A percentile compares a stretch with the other conserved stretches of the same genome.
Evolutionary conservation across 1,284 basidiomycete genomes (phyloP).

Genomic region (Austroboletus niveus): DNA sequence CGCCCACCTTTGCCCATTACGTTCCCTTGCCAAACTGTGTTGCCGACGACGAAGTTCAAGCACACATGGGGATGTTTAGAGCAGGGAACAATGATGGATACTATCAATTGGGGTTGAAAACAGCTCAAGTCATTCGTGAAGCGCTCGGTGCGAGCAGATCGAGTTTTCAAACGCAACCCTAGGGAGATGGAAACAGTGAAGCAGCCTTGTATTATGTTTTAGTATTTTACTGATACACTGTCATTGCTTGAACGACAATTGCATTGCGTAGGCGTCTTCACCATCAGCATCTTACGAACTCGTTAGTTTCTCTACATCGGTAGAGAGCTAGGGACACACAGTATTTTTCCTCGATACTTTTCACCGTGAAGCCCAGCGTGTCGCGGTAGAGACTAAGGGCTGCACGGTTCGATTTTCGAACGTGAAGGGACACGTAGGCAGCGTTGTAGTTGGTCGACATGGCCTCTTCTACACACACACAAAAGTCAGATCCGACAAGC

Average conservation of each 20-base stretch:
- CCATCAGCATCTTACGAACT: slow-evolving; percentile 76
- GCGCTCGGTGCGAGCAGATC: slow-evolving; percentile 38
- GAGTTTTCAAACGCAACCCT: background rate
- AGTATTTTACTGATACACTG: slow-evolving; percentile 3
- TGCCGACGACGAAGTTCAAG: slow-evolving; percentile 79
- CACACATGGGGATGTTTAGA: slow-evolving; percentile 89
- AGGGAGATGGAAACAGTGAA: slow-evolving; percentile 1
- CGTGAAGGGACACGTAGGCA: slow-evolving; percentile 86
- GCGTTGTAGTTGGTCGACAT: slow-evolving; percentile 88
- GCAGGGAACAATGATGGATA: slow-evolving; percentile 85
- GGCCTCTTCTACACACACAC: slow-evolving; percentile 67
- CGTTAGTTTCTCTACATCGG: slow-evolving; percentile 9
- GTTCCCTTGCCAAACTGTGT: slow-evolving; percentile 60
- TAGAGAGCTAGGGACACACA: slow-evolving; percentile 50
- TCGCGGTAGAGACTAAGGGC: slow-evolving; percentile 87
- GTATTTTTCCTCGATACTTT: slow-evolving; percentile 86
- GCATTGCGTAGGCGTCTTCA: slow-evolving; percentile 91
- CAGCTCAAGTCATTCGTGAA: slow-evolving; percentile 58
- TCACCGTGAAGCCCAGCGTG: slow-evolving; percentile 85
- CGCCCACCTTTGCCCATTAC: slow-evolving; percentile 56
- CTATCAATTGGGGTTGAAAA: slow-evolving; percentile 77
- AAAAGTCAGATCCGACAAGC: slow-evolving; percentile 4
- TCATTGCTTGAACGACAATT: slow-evolving; percentile 53
- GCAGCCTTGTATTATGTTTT: slow-evolving; percentile 5
- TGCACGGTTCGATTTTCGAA: slow-evolving; percentile 90